Conservation (phyloP, 805 yeast species). For the Pichia californica region DNA sequence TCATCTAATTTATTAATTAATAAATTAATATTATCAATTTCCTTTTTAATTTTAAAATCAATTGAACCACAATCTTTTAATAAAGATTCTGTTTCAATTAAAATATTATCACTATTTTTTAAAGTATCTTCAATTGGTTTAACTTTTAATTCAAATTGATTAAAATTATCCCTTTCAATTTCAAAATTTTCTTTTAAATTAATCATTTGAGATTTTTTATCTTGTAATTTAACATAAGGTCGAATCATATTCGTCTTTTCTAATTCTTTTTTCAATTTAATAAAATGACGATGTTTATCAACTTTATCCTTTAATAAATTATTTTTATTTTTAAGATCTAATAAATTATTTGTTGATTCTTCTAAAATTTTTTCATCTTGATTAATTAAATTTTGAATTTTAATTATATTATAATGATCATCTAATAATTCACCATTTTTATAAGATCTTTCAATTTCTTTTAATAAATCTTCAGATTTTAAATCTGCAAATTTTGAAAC, state of each 20-base stretch:
- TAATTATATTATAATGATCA: conserved; percentile 51
- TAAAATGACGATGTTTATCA: conserved; percentile 37
- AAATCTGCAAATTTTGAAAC: conserved; percentile 88
- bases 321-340: conserved; percentile 31
- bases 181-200: conserved; percentile 22
- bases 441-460: conserved; percentile 77
- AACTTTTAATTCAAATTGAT: conserved; percentile 20
- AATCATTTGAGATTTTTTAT: conserved; percentile 31
- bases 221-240: conserved; percentile 31
- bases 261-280: conserved; percentile 36
- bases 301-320: conserved; percentile 40
- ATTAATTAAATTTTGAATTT: conserved; percentile 38
- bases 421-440: conserved; percentile 51
- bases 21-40: background rate
- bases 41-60: background rate
- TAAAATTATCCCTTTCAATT: conserved; percentile 17
- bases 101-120: conserved; percentile 6
- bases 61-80: background rate
- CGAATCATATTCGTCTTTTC: conserved; percentile 32
- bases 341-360: conserved; percentile 27
- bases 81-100: conserved; percentile 10
- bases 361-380: conserved; percentile 25
- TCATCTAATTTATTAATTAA: conserved; percentile 17
- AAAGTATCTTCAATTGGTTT: conserved; percentile 19
- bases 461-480: conserved; percentile 64